phyloP scores from a whole-genome alignment of 108 stramenopile genomes.

The Cyclotella baltica region DNA sequence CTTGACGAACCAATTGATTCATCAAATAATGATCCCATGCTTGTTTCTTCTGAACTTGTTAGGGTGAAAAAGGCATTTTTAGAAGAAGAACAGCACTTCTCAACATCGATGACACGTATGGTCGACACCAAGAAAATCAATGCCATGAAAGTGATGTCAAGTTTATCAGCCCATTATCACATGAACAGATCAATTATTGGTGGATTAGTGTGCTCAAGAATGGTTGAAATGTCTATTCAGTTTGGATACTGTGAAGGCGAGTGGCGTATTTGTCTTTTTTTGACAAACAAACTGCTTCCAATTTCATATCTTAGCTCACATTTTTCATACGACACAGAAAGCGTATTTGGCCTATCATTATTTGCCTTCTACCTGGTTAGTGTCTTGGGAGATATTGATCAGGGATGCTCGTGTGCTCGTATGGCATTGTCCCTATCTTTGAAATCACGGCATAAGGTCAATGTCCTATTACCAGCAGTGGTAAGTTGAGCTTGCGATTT shows the following conservation, averaged over 20 bases:
- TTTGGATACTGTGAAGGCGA: conserved; percentile 29
- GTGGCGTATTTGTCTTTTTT: background rate
- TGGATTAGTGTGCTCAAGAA: conserved; percentile 33
- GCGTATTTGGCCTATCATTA: conserved; percentile 14
- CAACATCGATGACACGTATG: conserved; percentile 6
- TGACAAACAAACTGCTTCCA: background rate
- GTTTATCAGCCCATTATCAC: conserved; percentile 9
- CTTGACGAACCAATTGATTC: conserved; percentile 42
- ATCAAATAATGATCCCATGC: conserved; percentile 6
- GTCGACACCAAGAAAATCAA: conserved; percentile 19
- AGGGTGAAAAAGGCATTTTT: conserved; percentile 6
- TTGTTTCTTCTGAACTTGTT: conserved; percentile 16
- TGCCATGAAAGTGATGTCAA: conserved; percentile 34
- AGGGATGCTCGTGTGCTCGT: conserved; percentile 36
- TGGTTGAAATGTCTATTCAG: conserved; percentile 37
- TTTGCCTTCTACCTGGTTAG: conserved; percentile 24
- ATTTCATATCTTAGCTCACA: background rate
- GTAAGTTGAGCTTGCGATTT: too few relatives aligned
- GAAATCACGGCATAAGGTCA: background rate
- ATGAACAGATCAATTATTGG: background rate
- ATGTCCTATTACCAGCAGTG: conserved; percentile 16
- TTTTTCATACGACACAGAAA: background rate
- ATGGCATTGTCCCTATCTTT: conserved; percentile 22
- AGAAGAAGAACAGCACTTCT: conserved; percentile 11
- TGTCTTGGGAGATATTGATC: conserved; percentile 24